Percentiles rank a stretch among this genome's conserved stretches.
These are phyloP conservation scores for Stachybotrys elegans DNA, from an alignment of 2,329 filamentous ascomycete genomes.

Conservation along the genomic window DNA sequence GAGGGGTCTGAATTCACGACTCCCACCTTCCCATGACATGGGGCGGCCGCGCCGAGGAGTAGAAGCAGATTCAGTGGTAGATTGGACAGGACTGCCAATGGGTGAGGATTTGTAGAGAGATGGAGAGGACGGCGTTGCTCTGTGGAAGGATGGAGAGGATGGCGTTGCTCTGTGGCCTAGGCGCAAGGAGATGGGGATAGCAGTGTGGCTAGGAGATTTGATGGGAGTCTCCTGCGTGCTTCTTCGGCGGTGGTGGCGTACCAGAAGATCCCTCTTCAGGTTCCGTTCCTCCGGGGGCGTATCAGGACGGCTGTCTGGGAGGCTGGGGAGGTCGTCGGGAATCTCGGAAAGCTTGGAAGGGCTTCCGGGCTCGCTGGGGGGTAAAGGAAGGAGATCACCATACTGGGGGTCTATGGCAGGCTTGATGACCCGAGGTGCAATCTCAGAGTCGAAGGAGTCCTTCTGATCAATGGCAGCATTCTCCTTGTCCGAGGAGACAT, in stretches of 20 bases:
- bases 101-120: conserved; percentile 34
- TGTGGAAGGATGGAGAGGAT: conserved; percentile 36
- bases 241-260: conserved; percentile 41
- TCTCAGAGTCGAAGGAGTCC: conserved; percentile 50
- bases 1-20: conserved; percentile 71
- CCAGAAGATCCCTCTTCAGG: conserved; percentile 29
- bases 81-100: conserved; percentile 23
- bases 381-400: conserved; percentile 59
- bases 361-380: conserved; percentile 53
- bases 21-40: conserved; percentile 58
- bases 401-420: conserved; percentile 63
- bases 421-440: conserved; percentile 53
- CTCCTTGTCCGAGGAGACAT: conserved; percentile 35
- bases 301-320: conserved; percentile 57
- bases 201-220: conserved; percentile 51
- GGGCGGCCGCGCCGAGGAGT: conserved; percentile 41
- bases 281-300: conserved; percentile 46
- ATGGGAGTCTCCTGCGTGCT: conserved; percentile 42
- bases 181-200: conserved; percentile 53
- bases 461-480: conserved; percentile 18
- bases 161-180: conserved; percentile 42
- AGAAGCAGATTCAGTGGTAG: conserved; percentile 25
- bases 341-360: conserved; percentile 29
- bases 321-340: conserved; percentile 39
- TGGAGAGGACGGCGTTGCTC: conserved; percentile 39